Conservation (phyloP, 306 rosid genomes). For the Dicorynia guianensis region DNA sequence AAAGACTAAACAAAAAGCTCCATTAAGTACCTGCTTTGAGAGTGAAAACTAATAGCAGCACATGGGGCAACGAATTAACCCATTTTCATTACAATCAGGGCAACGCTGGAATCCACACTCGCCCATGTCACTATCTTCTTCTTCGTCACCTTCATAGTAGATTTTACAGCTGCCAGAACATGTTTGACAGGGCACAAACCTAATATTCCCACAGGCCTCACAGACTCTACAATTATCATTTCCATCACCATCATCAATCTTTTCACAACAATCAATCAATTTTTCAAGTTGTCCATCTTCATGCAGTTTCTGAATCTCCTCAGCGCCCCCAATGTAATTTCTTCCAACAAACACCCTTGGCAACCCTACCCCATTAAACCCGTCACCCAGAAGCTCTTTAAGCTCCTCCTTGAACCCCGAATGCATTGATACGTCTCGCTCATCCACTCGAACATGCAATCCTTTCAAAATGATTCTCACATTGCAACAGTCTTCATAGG, state of each 20-base stretch:
- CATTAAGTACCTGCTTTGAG: constrained; percentile 46
- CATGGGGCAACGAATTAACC: constrained; percentile 77
- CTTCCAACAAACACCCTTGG: constrained; percentile 81
- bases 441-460: constrained; percentile 68
- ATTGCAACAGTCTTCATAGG: constrained; percentile 87
- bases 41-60: constrained; percentile 59
- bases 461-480: constrained; percentile 74
- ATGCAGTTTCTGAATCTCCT: constrained; percentile 70
- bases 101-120: constrained; percentile 79
- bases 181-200: constrained; percentile 91
- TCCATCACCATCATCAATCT: constrained; percentile 37
- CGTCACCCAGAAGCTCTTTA: constrained; percentile 59
- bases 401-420: constrained; percentile 87
- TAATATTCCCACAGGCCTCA: constrained; percentile 86
- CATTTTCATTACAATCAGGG: constrained; percentile 91
- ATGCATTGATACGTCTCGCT: constrained; percentile 95
- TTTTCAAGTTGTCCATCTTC: constrained; percentile 88
- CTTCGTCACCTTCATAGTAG: constrained; percentile 61
- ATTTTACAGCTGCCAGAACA: constrained; percentile 96
- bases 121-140: constrained; percentile 34
- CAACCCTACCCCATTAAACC: constrained; percentile 56
- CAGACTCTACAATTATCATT: constrained; percentile 56
- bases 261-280: constrained; percentile 65
- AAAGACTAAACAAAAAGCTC: constrained; percentile 38
- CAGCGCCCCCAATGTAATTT: constrained; percentile 79